Conservation (phyloP, 495 filamentous ascomycete genomes). For the Aspergillus sclerotioniger region DNA sequence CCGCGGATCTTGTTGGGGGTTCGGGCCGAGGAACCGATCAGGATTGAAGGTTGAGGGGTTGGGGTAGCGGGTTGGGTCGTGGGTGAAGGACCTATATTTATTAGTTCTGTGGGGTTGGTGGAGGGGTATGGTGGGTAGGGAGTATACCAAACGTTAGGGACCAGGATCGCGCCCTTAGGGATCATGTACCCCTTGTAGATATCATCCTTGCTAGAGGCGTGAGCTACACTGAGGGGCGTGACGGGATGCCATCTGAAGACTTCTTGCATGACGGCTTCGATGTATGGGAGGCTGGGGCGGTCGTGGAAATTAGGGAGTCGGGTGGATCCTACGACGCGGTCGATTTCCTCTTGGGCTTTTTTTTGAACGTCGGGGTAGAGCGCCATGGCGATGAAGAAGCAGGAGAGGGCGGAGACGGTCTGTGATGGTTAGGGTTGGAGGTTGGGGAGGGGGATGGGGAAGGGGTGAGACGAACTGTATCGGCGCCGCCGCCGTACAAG, state of each 20-base stretch:
- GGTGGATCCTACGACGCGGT: slow-evolving; percentile 43
- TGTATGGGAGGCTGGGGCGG: slow-evolving; percentile 38
- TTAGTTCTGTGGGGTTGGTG: neutral
- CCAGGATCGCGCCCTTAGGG: slow-evolving; percentile 41
- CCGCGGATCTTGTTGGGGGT: slow-evolving; percentile 22
- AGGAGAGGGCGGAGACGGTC: slow-evolving; percentile 36
- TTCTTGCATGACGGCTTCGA: slow-evolving; percentile 46
- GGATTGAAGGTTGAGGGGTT: slow-evolving; percentile 30
- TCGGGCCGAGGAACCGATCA: slow-evolving; percentile 33
- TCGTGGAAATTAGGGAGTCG: slow-evolving; percentile 35
- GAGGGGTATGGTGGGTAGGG: neutral
- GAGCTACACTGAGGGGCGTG: slow-evolving; percentile 49
- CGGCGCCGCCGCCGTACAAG: slow-evolving; percentile 55
- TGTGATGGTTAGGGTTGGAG: neutral
- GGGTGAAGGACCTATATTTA: slow-evolving; percentile 22
- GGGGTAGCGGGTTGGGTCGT: slow-evolving; percentile 21
- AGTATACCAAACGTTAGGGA: slow-evolving; percentile 40
- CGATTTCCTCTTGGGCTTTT: slow-evolving; percentile 56
- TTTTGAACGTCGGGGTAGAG: slow-evolving; percentile 42
- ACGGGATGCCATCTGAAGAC: slow-evolving; percentile 46
- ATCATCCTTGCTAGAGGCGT: slow-evolving; percentile 53
- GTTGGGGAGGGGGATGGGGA: neutral
- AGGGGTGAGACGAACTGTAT: slow-evolving; percentile 33
- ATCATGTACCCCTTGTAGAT: slow-evolving; percentile 38
- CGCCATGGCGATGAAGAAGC: slow-evolving; percentile 44